Percentiles rank a stretch among this genome's conserved stretches.
These are phyloP conservation scores for Mycothermus thermophilus DNA, from an alignment of 495 filamentous ascomycete genomes.

Conservation along the genomic window DNA sequence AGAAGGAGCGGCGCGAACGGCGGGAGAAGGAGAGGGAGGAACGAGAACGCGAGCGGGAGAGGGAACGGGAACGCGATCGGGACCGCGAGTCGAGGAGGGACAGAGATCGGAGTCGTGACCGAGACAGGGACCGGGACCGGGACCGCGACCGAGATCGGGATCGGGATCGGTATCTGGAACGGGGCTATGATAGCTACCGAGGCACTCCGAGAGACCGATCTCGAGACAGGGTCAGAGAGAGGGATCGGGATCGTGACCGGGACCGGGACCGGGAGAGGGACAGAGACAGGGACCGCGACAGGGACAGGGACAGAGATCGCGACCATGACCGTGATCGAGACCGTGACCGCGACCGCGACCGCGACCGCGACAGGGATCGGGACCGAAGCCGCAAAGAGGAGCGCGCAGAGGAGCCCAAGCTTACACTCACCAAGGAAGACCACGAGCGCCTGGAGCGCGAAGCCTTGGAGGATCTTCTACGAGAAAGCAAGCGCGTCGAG, in stretches of 20 bases:
- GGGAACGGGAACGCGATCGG: slow-evolving; percentile 18
- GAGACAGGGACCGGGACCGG: slow-evolving; percentile 17
- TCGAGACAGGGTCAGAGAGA: too few species aligned
- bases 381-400: slow-evolving; percentile 12
- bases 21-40: slow-evolving; percentile 40
- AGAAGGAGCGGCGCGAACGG: slow-evolving; percentile 42
- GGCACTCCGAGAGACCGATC: slow-evolving; percentile 15
- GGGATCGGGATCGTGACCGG: too few species aligned
- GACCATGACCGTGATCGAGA: slow-evolving; percentile 16
- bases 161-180: slow-evolving; percentile 18
- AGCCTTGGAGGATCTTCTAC: slow-evolving; percentile 39
- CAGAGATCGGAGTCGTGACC: slow-evolving; percentile 23
- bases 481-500: slow-evolving; percentile 36
- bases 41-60: slow-evolving; percentile 26
- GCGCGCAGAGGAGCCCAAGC: slow-evolving; percentile 28
- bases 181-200: slow-evolving; percentile 13
- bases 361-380: slow-evolving; percentile 21
- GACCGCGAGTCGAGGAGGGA: slow-evolving; percentile 16
- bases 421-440: slow-evolving; percentile 40
- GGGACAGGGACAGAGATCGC: slow-evolving; percentile 21
- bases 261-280: slow-evolving; percentile 20
- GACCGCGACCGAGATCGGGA: slow-evolving; percentile 20
- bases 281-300: slow-evolving; percentile 19
- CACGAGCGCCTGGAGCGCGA: slow-evolving; percentile 39
- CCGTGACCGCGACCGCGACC: slow-evolving; percentile 24